These are phyloP conservation scores for Verticillium isaacii DNA, from an alignment of 2,329 filamentous ascomycete species.

Conservation along the genomic window DNA sequence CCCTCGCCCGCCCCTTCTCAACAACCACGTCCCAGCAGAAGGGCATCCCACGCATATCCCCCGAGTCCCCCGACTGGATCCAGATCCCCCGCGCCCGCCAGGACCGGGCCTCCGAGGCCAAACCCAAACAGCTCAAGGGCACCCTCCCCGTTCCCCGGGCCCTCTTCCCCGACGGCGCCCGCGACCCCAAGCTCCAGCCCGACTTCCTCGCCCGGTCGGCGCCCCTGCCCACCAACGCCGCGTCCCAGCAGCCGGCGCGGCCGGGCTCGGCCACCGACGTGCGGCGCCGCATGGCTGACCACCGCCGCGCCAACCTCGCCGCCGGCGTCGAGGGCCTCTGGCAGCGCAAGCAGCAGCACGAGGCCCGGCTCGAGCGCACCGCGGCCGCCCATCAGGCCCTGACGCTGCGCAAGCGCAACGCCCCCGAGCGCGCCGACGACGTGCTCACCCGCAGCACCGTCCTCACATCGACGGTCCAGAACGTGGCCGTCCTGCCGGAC, in stretches of 20 bases:
- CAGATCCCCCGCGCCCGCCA: slow-evolving; percentile 75
- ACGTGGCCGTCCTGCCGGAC: slow-evolving; percentile 53
- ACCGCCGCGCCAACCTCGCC: slow-evolving; percentile 66
- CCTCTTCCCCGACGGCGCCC: slow-evolving; percentile 60
- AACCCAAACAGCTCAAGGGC: slow-evolving; percentile 58
- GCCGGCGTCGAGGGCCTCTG: slow-evolving; percentile 68
- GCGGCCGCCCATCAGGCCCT: slow-evolving; percentile 37
- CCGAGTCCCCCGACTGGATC: slow-evolving; percentile 85
- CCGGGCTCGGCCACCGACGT: slow-evolving; percentile 42
- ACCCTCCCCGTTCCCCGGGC: slow-evolving; percentile 78
- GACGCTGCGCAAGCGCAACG: slow-evolving; percentile 45
- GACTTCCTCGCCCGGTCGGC: slow-evolving; percentile 59
- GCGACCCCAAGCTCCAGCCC: slow-evolving; percentile 54
- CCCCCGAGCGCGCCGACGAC: slow-evolving; percentile 71
- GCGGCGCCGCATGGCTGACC: slow-evolving; percentile 69
- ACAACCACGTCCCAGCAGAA: slow-evolving; percentile 21
- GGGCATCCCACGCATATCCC: slow-evolving; percentile 31
- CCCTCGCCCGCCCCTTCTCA: slow-evolving; percentile 23
- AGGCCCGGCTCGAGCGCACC: slow-evolving; percentile 26
- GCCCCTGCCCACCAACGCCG: slow-evolving; percentile 43
- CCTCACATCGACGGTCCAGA: slow-evolving; percentile 41
- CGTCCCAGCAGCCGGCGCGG: slow-evolving; percentile 28
- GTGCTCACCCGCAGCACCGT: slow-evolving; percentile 68
- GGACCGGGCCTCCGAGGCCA: slow-evolving; percentile 60
- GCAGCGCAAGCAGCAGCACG: slow-evolving; percentile 51